Base-by-base conservation (phyloP, 2,329 filamentous ascomycete genomes). In the Metarhizium sp. region DNA sequence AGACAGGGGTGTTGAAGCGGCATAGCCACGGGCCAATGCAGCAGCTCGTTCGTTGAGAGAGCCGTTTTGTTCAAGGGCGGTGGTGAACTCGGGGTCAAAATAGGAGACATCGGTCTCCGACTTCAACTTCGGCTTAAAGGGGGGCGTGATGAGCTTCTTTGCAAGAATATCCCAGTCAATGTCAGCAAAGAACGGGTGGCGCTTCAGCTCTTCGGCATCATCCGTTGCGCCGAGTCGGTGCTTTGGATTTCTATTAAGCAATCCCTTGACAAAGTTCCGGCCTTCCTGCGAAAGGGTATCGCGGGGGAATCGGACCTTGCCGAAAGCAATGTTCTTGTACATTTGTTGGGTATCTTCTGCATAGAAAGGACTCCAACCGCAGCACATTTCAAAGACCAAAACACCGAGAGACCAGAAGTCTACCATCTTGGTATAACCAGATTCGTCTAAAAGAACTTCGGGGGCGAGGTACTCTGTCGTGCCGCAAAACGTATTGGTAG, bases 261-360 rank as follows among this genome's bases (percentile, higher is more conserved):
- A 76, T 20, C 94, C 94, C 77, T 99, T 99, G 67, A 99, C 94
- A 66, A 99, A 99, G 72, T 96, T 97, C 57, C 94, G 84, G 57
- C 94, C 94, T 71, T 99, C 94, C 45, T 91, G 87, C 58, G 91
- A 96, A 36, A 99, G 77, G 1, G 94, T 95, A 70, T 99, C 94
- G 61, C 92, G 84, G 7, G 94, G 94, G 71, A 99, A 99, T 58
- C 94, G 82, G 56, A 99, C 94, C 70, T 99, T 99, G 68, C 94
- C 94, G 67, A 99, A 99, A 0, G 94, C 94, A 69, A 99, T 99
- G 75, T 99, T 99, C 78, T 99, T 99, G 78, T 99, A 99, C 94
- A 99, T 99, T 71, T 99, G 94, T 72, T 99, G 94, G 0, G 94
- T 99, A 67, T 99, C 94, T 67, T 99, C 94, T 55, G 94, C 94